These are phyloP conservation scores for Flaveria floridana DNA, from an alignment of 140 eudicot genomes.

Conservation along the genomic window DNA sequence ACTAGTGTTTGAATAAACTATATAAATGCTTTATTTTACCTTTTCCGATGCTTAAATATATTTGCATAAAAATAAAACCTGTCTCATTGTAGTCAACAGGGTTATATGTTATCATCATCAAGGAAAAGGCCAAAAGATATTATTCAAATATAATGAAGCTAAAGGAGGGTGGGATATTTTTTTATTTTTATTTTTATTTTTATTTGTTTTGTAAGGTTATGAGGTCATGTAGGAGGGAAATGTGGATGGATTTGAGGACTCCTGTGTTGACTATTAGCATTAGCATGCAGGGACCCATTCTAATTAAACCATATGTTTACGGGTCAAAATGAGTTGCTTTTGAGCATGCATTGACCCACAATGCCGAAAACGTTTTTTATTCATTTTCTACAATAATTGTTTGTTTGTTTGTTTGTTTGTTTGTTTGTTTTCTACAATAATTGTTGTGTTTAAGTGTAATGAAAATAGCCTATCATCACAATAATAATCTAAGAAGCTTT, in stretches of 20 bases:
- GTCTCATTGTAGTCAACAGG: background rate
- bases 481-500: background rate
- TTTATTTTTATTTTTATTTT: background rate
- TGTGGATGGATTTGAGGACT: background rate
- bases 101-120: background rate
- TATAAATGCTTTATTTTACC: background rate
- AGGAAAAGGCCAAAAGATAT: background rate
- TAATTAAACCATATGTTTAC: background rate
- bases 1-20: conserved; percentile 1
- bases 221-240: background rate
- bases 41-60: background rate
- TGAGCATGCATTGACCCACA: background rate
- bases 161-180: background rate
- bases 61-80: background rate
- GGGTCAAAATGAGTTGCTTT: background rate
- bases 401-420: no score
- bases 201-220: background rate
- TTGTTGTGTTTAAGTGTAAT: background rate
- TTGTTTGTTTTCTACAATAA: no score
- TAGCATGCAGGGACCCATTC: background rate
- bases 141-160: background rate
- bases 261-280: background rate
- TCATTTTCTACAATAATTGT: background rate
- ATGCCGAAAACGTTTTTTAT: background rate
- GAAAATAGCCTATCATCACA: background rate